Conservation (phyloP, 2,329 filamentous ascomycete genomes). For the Coniochaeta sp. region DNA sequence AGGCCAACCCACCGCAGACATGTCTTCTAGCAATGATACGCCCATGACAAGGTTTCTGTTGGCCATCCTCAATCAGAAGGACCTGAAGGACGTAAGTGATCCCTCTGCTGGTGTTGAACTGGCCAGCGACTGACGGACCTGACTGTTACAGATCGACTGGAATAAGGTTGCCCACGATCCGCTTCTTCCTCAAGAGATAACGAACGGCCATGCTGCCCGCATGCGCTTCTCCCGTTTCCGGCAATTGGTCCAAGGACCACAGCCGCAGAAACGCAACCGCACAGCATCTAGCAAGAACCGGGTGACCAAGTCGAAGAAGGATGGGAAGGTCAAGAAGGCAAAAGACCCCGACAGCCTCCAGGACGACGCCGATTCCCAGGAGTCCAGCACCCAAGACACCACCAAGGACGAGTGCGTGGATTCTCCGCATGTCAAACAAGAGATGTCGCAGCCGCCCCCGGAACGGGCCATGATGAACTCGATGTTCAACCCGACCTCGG, state of each 20-base stretch:
- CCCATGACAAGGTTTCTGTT: slow-evolving; percentile 52
- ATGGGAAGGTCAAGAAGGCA: slow-evolving; percentile 29
- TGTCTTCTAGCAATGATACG: slow-evolving; percentile 50
- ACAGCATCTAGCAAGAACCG: slow-evolving; percentile 31
- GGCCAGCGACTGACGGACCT: background rate
- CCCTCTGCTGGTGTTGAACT: background rate
- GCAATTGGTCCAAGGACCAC: slow-evolving; percentile 36
- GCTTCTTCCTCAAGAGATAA: slow-evolving; percentile 44
- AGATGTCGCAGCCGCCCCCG: slow-evolving; percentile 23
- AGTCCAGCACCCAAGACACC: slow-evolving; percentile 4
- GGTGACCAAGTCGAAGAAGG: slow-evolving; percentile 39
- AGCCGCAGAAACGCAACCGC: slow-evolving; percentile 40
- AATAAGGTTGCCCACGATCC: slow-evolving; percentile 48
- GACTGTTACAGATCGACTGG: slow-evolving; percentile 46
- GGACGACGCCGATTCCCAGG: slow-evolving; percentile 24
- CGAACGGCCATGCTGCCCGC: slow-evolving; percentile 53
- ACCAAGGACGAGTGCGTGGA: background rate
- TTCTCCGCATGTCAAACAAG: slow-evolving; percentile 28
- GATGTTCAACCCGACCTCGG: slow-evolving; percentile 22
- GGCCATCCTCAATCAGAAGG: slow-evolving; percentile 53
- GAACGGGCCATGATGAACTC: slow-evolving; percentile 19
- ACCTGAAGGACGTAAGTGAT: slow-evolving; percentile 50
- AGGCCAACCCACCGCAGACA: background rate
- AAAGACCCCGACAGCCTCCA: slow-evolving; percentile 26
- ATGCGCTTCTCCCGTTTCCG: slow-evolving; percentile 53